A percentile compares a stretch with the other conserved stretches of the same genome.
Evolutionary conservation across 805 yeast genomes (phyloP).

Genomic region (Metschnikowia lunata): DNA sequence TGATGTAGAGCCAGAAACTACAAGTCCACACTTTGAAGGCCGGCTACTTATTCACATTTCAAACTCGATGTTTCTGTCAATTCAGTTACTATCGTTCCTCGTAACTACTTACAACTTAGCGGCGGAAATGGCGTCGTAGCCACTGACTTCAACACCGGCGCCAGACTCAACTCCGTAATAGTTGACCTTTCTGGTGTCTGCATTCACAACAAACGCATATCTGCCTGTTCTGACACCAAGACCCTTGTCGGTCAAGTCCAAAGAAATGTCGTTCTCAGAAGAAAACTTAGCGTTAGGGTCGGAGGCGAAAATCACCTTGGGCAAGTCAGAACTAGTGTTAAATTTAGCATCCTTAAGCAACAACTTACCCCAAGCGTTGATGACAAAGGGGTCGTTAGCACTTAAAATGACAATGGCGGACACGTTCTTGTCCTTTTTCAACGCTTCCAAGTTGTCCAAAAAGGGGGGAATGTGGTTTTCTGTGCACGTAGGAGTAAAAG

Average conservation of each 20-base stretch:
- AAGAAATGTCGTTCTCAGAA: constrained; percentile 24
- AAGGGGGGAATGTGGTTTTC: constrained; percentile 41
- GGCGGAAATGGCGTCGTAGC: constrained; percentile 33
- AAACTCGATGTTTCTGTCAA: background rate
- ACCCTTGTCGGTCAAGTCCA: constrained; percentile 34
- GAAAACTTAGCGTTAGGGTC: constrained; percentile 38
- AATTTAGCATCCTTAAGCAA: constrained; percentile 25
- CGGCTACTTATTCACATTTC: background rate
- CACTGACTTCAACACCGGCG: constrained; percentile 31
- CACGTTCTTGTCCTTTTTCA: constrained; percentile 28
- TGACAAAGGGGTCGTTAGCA: constrained; percentile 41
- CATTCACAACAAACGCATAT: constrained; percentile 34
- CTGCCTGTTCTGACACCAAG: constrained; percentile 39
- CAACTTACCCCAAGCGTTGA: constrained; percentile 43
- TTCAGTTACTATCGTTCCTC: background rate
- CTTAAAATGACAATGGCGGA: constrained; percentile 33
- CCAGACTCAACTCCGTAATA: constrained; percentile 35
- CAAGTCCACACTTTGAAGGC: too few species aligned
- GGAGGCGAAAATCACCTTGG: constrained; percentile 34
- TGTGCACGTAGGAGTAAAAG: constrained; percentile 44
- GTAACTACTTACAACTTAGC: constrained; percentile 29
- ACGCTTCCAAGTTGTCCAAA: constrained; percentile 26
- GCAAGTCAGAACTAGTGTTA: constrained; percentile 14
- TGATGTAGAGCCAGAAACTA: too few species aligned
- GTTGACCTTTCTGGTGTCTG: constrained; percentile 40